Conservation (phyloP, 2,329 filamentous ascomycete species). For the Diaporthe caulivora region DNA sequence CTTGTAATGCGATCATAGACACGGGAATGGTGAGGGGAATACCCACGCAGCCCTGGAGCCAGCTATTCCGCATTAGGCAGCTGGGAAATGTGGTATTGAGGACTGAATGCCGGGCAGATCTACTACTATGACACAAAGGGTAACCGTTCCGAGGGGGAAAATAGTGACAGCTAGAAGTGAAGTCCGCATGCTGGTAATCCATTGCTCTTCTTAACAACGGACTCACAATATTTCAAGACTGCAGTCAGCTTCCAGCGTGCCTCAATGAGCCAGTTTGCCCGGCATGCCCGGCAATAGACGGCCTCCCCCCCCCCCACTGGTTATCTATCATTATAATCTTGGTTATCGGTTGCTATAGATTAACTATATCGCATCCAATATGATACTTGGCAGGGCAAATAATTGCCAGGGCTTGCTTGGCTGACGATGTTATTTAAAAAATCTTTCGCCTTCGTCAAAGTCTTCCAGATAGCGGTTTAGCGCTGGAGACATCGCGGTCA, state of each 20-base stretch:
- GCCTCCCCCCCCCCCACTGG: not conserved
- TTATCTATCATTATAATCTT: not conserved
- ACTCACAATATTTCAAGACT: not conserved
- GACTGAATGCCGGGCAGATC: not conserved
- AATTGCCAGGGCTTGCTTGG: not conserved
- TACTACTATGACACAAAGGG: slow-evolving; percentile 21
- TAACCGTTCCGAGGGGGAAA: slow-evolving; percentile 6
- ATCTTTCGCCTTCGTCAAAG: not conserved
- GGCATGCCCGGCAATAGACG: not conserved
- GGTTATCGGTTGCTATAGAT: slow-evolving; percentile 12
- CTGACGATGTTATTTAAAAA: not conserved
- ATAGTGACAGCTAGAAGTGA: too few relatives aligned
- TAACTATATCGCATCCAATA: not conserved
- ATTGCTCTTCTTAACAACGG: not conserved
- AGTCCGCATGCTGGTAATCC: not conserved
- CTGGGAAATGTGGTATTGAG: not conserved
- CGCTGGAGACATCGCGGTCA: not conserved
- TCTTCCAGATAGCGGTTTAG: too few relatives aligned
- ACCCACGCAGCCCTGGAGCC: not conserved
- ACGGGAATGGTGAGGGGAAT: slow-evolving; percentile 21
- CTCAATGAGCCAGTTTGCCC: not conserved
- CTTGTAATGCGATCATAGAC: slow-evolving; percentile 24
- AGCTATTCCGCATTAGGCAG: slow-evolving; percentile 20
- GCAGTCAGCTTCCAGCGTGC: not conserved
- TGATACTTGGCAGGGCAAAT: not conserved